Evolutionary conservation across 2,329 filamentous ascomycete genomes (phyloP).

Genomic region (Aureobasidium sp.): DNA sequence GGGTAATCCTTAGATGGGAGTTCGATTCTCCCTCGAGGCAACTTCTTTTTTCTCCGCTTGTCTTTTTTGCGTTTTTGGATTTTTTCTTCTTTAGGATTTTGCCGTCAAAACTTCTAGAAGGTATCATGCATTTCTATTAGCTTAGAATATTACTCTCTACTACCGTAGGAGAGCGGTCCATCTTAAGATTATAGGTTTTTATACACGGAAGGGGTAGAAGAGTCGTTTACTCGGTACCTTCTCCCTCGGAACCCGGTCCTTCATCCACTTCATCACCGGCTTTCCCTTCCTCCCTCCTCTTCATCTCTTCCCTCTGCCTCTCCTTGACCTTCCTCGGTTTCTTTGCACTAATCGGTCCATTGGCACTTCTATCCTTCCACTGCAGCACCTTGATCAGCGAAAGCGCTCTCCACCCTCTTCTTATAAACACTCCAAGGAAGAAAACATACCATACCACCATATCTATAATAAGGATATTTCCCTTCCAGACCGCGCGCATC

Average conservation of each 20-base stretch:
- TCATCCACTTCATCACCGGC: background rate
- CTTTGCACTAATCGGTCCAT: constrained; percentile 33
- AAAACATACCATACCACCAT: constrained; percentile 28
- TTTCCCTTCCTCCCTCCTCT: constrained; percentile 19
- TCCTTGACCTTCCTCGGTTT: constrained; percentile 33
- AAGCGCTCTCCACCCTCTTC: too few relatives aligned
- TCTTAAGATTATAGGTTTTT: too few relatives aligned
- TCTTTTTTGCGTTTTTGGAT: too few relatives aligned
- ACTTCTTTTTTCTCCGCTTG: background rate
- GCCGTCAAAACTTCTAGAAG: too few relatives aligned
- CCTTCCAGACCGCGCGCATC: constrained; percentile 35
- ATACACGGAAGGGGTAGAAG: background rate
- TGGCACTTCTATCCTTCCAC: constrained; percentile 33
- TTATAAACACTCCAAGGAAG: too few relatives aligned
- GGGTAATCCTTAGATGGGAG: constrained; percentile 10
- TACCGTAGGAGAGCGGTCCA: too few relatives aligned
- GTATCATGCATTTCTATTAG: too few relatives aligned
- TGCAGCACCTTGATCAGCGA: too few relatives aligned
- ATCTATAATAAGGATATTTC: constrained; percentile 28
- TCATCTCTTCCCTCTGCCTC: constrained; percentile 19
- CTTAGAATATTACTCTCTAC: too few relatives aligned
- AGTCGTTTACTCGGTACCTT: background rate
- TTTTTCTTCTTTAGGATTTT: too few relatives aligned
- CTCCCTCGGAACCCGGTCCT: background rate
- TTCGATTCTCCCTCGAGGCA: constrained; percentile 13